Percentiles rank a stretch among this genome's conserved stretches.
These are phyloP conservation scores for Stygiomarasmius scandens DNA, from an alignment of 1,284 basidiomycete species.

Conservation along the genomic window DNA sequence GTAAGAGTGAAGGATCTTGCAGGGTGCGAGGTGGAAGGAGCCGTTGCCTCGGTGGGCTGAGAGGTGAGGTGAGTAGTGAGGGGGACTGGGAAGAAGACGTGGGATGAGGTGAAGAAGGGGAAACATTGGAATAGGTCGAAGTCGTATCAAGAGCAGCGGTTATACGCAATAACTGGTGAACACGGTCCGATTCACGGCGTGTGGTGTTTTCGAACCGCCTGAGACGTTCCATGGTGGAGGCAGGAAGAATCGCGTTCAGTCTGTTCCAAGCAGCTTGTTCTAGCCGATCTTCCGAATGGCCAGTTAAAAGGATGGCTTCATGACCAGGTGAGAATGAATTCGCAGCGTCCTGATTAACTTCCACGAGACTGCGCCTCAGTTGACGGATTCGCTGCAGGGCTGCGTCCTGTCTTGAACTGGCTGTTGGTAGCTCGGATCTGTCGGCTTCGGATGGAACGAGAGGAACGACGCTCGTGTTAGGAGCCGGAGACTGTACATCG, in stretches of 20 bases:
- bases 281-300: constrained; percentile 20
- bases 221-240: constrained; percentile 9
- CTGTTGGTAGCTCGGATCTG: constrained; percentile 10
- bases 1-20: constrained; percentile 23
- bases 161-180: constrained; percentile 2
- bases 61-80: constrained; percentile 17
- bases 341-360: neutral
- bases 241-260: constrained; percentile 13
- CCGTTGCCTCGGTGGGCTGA: constrained; percentile 20
- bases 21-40: constrained; percentile 22
- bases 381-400: constrained; percentile 46
- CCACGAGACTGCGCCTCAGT: constrained; percentile 38
- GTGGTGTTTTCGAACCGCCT: constrained; percentile 8
- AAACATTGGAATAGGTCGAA: too few relatives aligned
- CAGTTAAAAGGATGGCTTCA: constrained; percentile 37
- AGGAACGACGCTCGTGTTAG: neutral
- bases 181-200: constrained; percentile 1
- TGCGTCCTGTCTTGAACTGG: constrained; percentile 19
- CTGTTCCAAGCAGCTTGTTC: constrained; percentile 1
- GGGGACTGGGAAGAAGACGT: constrained; percentile 12
- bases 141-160: constrained; percentile 11
- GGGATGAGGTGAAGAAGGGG: constrained; percentile 4
- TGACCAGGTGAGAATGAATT: constrained; percentile 33
- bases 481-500: neutral
- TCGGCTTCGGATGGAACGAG: too few relatives aligned